phyloP scores from a whole-genome alignment of 306 rosid genomes.

The Elaeagnus macrophylla region DNA sequence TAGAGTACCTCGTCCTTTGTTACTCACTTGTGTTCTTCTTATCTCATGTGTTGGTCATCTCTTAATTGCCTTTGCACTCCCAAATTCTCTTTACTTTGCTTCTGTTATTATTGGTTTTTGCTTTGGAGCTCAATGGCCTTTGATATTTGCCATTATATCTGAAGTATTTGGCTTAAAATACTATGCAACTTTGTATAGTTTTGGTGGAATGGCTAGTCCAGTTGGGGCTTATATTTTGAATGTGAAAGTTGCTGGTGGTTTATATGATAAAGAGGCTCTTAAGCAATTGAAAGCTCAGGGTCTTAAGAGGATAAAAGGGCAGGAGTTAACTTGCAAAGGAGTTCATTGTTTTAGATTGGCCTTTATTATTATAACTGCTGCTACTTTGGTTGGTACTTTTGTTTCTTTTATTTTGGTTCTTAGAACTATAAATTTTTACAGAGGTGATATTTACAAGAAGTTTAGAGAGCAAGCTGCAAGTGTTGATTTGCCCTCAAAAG shows the following conservation, averaged over 20 bases:
- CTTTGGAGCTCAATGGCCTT: conserved; percentile 10
- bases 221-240: conserved; percentile 7
- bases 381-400: conserved; percentile 5
- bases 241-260: conserved; percentile 1
- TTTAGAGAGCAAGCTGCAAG: background rate
- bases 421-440: conserved; percentile 14
- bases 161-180: conserved; percentile 18
- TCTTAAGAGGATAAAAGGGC: conserved; percentile 8
- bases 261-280: conserved; percentile 10
- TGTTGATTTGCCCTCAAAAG: too few species aligned
- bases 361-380: conserved; percentile 1
- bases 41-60: conserved; percentile 5
- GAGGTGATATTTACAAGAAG: conserved; percentile 7
- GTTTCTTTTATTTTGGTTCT: conserved; percentile 7
- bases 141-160: conserved; percentile 10
- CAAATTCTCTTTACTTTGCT: background rate
- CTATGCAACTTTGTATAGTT: conserved; percentile 13
- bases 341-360: conserved; percentile 5
- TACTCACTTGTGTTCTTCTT: conserved; percentile 12
- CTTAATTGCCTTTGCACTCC: conserved; percentile 10
- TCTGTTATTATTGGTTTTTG: conserved; percentile 10
- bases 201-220: conserved; percentile 10
- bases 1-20: conserved; percentile 9
- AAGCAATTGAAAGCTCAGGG: conserved; percentile 8
- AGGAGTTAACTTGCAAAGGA: conserved; percentile 9